phyloP scores from a whole-genome alignment of 371 early-diverging fungal genomes.

The Mucor mucedo region DNA sequence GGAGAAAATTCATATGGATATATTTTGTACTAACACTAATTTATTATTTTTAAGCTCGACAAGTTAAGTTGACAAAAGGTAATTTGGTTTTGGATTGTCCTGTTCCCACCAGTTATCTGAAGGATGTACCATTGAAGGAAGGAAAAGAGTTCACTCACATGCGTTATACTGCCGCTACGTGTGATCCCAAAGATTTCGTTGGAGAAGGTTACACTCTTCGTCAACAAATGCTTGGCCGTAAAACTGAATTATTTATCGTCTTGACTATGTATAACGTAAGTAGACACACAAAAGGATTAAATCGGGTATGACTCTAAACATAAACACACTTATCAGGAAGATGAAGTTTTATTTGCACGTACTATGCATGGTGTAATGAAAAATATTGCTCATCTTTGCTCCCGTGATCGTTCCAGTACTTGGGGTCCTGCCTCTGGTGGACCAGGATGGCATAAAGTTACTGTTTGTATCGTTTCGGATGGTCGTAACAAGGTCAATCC shows the following conservation, averaged over 20 bases:
- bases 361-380: slow-evolving; percentile 90
- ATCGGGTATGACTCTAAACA: background rate
- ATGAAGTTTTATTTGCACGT: slow-evolving; percentile 87
- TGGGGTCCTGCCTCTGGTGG: slow-evolving; percentile 73
- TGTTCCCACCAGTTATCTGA: slow-evolving; percentile 68
- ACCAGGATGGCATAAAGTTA: slow-evolving; percentile 89
- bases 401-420: slow-evolving; percentile 74
- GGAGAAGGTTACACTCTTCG: slow-evolving; percentile 80
- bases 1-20: background rate
- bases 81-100: slow-evolving; percentile 81
- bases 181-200: slow-evolving; percentile 82
- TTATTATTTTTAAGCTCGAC: slow-evolving; percentile 25
- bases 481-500: slow-evolving; percentile 80
- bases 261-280: slow-evolving; percentile 93
- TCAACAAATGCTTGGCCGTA: slow-evolving; percentile 70
- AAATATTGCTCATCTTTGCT: slow-evolving; percentile 89
- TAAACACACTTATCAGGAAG: slow-evolving; percentile 62
- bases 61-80: slow-evolving; percentile 72
- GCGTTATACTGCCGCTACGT: slow-evolving; percentile 87
- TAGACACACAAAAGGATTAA: background rate
- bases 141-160: slow-evolving; percentile 77
- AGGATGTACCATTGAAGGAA: slow-evolving; percentile 60
- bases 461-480: slow-evolving; percentile 89
- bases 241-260: slow-evolving; percentile 89
- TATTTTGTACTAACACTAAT: background rate